Evolutionary conservation across 2,329 filamentous ascomycete genomes (phyloP).

Genomic region (Stemphylium vesicarium): DNA sequence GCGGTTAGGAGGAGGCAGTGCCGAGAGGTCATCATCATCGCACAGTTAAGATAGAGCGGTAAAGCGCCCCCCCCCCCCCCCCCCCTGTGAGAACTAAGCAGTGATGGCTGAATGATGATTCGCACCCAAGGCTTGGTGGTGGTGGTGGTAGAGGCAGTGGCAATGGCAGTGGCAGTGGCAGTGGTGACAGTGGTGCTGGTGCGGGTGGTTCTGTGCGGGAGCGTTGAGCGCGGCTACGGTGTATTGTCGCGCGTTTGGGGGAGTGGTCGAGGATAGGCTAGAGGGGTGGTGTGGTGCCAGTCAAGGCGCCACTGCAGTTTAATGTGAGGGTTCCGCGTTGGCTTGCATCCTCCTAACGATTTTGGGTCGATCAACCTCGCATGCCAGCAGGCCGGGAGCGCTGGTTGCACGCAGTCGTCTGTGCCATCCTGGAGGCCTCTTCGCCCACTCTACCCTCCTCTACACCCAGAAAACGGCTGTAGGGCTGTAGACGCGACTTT

Average conservation of each 20-base stretch:
- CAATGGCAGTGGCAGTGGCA: not conserved
- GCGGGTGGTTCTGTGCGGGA: not conserved
- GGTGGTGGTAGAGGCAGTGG: not conserved
- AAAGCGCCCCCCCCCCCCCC: conserved; percentile 2
- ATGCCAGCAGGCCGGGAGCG: conserved; percentile 33
- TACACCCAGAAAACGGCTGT: conserved; percentile 29
- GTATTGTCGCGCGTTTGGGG: conserved; percentile 29
- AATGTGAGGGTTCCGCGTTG: conserved; percentile 31
- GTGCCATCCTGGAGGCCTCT: conserved; percentile 25
- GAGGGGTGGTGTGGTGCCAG: not conserved
- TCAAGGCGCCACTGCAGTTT: not conserved
- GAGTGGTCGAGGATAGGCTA: not conserved
- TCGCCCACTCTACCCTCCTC: conserved; percentile 29
- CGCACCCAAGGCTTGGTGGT: not conserved
- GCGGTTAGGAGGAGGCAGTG: conserved; percentile 39
- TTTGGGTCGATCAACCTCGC: conserved; percentile 31
- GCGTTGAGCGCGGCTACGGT: conserved; percentile 21
- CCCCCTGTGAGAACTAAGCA: not conserved
- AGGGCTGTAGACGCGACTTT: conserved; percentile 42
- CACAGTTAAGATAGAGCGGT: not conserved
- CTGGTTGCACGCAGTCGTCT: conserved; percentile 18
- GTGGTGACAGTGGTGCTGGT: not conserved
- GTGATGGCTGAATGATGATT: no score
- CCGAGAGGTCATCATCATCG: conserved; percentile 3
- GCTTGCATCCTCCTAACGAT: conserved; percentile 28